These are phyloP conservation scores for Talaromyces pinophilus DNA, from an alignment of 2,329 filamentous ascomycete species.

Conservation along the genomic window DNA sequence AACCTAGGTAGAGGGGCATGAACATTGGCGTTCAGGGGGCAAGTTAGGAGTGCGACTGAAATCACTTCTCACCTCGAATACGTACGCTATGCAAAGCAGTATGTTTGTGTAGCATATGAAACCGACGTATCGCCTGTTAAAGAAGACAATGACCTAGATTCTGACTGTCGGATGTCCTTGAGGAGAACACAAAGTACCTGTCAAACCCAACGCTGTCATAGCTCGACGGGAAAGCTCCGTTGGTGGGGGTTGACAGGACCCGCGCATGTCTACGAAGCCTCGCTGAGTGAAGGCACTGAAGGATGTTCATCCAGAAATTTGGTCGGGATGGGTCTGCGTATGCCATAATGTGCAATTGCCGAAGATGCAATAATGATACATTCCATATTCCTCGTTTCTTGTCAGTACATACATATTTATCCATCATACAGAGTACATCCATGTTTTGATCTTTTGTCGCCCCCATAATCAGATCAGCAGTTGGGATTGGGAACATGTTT, in stretches of 20 bases:
- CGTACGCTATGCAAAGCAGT: background rate
- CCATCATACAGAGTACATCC: background rate
- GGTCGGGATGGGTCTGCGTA: background rate
- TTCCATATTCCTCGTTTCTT: no score
- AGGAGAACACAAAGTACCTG: background rate
- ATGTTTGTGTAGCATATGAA: background rate
- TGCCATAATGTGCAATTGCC: background rate
- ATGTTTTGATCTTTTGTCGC: background rate
- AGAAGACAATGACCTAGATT: background rate
- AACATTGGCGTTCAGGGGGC: slow-evolving; percentile 6
- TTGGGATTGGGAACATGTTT: background rate
- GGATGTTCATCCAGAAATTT: background rate
- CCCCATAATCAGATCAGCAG: slow-evolving; percentile 1
- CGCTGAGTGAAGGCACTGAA: no score
- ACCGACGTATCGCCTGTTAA: background rate
- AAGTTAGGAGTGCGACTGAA: background rate
- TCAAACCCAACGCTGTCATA: background rate
- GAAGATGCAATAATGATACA: background rate
- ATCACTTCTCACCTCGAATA: background rate
- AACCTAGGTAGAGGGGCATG: background rate
- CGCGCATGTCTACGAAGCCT: slow-evolving; percentile 1
- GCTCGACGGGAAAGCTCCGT: slow-evolving; percentile 11
- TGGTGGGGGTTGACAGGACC: slow-evolving; percentile 9
- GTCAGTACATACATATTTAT: background rate
- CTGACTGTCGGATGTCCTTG: background rate